These are phyloP conservation scores for Cicer pinnatifidum DNA, from an alignment of 306 rosid genomes.

Conservation along the genomic window DNA sequence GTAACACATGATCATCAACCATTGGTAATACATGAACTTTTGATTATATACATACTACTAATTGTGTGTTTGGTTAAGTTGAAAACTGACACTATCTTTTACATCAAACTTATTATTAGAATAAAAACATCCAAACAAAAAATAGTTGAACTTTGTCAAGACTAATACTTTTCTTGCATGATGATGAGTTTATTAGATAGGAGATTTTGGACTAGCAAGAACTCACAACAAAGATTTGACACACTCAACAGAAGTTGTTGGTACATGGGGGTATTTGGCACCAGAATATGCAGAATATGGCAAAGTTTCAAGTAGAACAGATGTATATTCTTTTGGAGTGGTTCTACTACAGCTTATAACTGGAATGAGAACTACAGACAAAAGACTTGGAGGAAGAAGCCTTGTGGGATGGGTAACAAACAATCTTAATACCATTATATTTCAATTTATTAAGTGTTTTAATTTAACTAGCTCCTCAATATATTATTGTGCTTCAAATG, in stretches of 20 bases:
- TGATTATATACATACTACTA: neutral
- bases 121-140: neutral
- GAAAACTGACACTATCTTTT: neutral
- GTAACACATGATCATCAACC: conserved; percentile 76
- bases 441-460: neutral
- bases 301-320: conserved; percentile 79
- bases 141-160: conserved; percentile 11
- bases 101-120: neutral
- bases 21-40: conserved; percentile 60
- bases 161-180: conserved; percentile 41
- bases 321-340: conserved; percentile 90
- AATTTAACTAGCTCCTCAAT: conserved; percentile 6
- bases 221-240: conserved; percentile 56
- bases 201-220: conserved; percentile 91
- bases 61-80: neutral
- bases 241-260: conserved; percentile 70
- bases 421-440: conserved; percentile 37
- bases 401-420: conserved; percentile 90
- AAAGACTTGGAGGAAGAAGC: conserved; percentile 74
- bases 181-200: conserved; percentile 57
- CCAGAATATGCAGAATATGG: conserved; percentile 93
- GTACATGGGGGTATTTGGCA: conserved; percentile 85
- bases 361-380: conserved; percentile 73
- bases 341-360: conserved; percentile 81
- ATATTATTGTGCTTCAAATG: neutral